Percentiles rank a stretch among this genome's conserved stretches.
phyloP scores from a whole-genome alignment of 2,329 filamentous ascomycete species.

The Verticillium isaacii region DNA sequence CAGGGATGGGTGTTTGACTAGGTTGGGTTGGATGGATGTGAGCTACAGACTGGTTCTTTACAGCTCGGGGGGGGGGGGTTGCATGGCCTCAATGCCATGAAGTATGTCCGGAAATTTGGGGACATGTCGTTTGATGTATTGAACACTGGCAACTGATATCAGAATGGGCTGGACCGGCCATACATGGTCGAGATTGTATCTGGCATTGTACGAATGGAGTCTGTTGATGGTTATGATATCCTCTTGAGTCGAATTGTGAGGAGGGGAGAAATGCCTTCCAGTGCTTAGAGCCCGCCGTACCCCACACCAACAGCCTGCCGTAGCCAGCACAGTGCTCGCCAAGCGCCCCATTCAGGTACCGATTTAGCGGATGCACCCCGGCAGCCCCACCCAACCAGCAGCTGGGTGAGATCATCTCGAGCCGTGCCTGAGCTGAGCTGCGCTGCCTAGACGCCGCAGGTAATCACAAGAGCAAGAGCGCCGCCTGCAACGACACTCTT shows the following conservation, averaged over 20 bases:
- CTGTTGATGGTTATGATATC: background rate
- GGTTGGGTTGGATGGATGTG: background rate
- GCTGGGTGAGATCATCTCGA: background rate
- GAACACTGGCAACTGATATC: no score
- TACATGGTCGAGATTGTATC: no score
- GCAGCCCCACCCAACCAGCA: background rate
- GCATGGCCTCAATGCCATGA: no score
- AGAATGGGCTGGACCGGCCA: no score
- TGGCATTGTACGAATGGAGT: no score
- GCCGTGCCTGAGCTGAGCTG: no score
- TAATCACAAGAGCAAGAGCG: no score
- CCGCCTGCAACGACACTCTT: background rate
- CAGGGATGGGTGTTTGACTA: constrained; percentile 52
- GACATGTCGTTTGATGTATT: no score
- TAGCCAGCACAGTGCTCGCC: background rate
- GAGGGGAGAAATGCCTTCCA: no score
- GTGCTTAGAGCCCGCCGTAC: background rate
- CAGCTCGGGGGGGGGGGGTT: background rate
- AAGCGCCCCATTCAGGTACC: background rate
- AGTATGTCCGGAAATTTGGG: background rate
- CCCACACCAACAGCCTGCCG: background rate
- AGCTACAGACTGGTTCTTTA: background rate
- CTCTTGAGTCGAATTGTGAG: background rate
- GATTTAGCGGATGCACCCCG: background rate
- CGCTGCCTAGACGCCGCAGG: no score